These are phyloP conservation scores for Coniferiporia weirii DNA, from an alignment of 1,284 basidiomycete genomes.

Conservation along the genomic window DNA sequence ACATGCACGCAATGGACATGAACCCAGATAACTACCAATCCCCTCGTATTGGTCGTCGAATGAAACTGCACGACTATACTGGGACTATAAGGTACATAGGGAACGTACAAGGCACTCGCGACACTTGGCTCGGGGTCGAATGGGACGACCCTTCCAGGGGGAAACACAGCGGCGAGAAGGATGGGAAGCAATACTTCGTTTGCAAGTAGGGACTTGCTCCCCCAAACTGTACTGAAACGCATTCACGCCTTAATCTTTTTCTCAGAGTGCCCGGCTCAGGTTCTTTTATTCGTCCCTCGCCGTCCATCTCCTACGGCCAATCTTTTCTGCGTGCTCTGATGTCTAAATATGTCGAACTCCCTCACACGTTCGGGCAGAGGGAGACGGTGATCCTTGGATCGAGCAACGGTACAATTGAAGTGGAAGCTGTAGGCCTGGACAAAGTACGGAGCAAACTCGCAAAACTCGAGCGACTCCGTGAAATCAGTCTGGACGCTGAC, in stretches of 20 bases:
- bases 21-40: background rate
- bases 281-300: constrained; percentile 68
- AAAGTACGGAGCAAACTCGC: constrained; percentile 71
- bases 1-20: background rate
- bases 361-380: constrained; percentile 43
- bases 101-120: constrained; percentile 56
- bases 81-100: constrained; percentile 76
- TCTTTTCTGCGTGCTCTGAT: constrained; percentile 74
- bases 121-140: constrained; percentile 88
- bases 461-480: constrained; percentile 61
- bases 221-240: constrained; percentile 4
- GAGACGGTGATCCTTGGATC: constrained; percentile 75
- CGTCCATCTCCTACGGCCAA: constrained; percentile 53
- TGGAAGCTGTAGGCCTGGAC: constrained; percentile 82
- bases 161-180: constrained; percentile 82
- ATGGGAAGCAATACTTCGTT: constrained; percentile 74
- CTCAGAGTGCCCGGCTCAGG: constrained; percentile 52
- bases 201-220: constrained; percentile 52
- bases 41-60: constrained; percentile 8
- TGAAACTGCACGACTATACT: constrained; percentile 33
- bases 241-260: constrained; percentile 10
- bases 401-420: constrained; percentile 74
- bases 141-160: constrained; percentile 87
- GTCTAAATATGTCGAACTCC: constrained; percentile 68
- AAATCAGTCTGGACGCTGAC: constrained; percentile 74